Evolutionary conservation across 495 filamentous ascomycete genomes (phyloP).

Genomic region (Friedmanniomyces endolithicus): DNA sequence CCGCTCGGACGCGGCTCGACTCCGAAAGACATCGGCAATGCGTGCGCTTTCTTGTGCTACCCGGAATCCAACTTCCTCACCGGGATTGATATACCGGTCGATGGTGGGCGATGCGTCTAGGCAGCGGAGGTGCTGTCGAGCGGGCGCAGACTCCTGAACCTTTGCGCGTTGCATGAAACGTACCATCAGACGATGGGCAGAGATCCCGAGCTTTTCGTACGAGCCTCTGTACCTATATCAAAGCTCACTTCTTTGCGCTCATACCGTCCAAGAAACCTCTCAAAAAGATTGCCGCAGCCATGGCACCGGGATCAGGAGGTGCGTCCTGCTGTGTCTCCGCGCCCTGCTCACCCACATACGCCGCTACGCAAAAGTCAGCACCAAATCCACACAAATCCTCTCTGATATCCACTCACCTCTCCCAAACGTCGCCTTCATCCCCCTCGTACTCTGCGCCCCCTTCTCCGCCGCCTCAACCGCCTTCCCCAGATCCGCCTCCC

Average conservation of each 20-base stretch:
- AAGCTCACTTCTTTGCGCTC: not conserved
- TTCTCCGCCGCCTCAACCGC: conserved; percentile 41
- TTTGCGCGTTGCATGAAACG: not conserved
- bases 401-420: conserved; percentile 20
- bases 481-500: conserved; percentile 34
- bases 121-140: not conserved
- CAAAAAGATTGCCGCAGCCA: conserved; percentile 48
- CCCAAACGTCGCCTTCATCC: conserved; percentile 44
- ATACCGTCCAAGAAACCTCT: conserved; percentile 34
- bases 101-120: conserved; percentile 38
- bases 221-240: too few relatives aligned
- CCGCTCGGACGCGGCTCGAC: conserved; percentile 53
- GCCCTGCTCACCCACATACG: conserved; percentile 42
- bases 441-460: conserved; percentile 43
- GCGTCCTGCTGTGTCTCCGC: conserved; percentile 28
- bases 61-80: conserved; percentile 59
- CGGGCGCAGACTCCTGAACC: too few relatives aligned
- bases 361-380: conserved; percentile 27
- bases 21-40: conserved; percentile 53
- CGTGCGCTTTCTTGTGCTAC: conserved; percentile 53
- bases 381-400: not conserved
- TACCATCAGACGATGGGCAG: too few relatives aligned
- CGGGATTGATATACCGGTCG: conserved; percentile 51
- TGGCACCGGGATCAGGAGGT: conserved; percentile 49
- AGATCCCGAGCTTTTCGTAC: too few relatives aligned